These are phyloP conservation scores for Phytophthora foliorum DNA, from an alignment of 352 stramenopile genomes.

Conservation along the genomic window DNA sequence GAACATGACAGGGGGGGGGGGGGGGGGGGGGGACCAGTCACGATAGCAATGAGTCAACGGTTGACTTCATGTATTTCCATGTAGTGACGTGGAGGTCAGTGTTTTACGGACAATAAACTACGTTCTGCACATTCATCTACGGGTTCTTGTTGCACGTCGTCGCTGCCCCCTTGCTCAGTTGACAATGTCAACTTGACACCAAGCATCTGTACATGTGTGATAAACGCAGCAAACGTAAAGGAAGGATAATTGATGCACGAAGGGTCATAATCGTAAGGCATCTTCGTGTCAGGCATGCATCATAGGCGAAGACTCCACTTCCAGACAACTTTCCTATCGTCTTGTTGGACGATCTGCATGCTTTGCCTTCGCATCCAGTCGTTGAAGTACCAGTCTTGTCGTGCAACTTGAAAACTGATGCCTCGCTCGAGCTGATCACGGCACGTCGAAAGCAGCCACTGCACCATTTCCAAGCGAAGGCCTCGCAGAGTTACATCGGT, in stretches of 20 bases:
- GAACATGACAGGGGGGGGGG: too few relatives aligned
- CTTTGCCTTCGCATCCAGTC: slow-evolving; percentile 26
- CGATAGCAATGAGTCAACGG: too few relatives aligned
- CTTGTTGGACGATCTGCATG: slow-evolving; percentile 18
- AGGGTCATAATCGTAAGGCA: neutral
- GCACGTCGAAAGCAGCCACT: slow-evolving; percentile 26
- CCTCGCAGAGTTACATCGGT: slow-evolving; percentile 13
- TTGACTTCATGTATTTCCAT: too few relatives aligned
- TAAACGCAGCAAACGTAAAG: neutral
- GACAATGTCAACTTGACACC: neutral
- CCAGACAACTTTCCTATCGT: slow-evolving; percentile 14
- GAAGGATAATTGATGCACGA: neutral
- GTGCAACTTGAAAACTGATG: slow-evolving; percentile 22
- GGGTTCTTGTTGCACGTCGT: neutral
- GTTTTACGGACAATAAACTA: neutral
- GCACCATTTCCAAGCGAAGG: slow-evolving; percentile 21
- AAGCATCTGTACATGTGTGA: neutral
- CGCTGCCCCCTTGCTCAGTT: neutral
- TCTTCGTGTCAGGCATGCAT: too few relatives aligned
- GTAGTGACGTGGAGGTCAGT: too few relatives aligned
- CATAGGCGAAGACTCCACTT: slow-evolving; percentile 14
- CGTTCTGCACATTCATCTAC: neutral
- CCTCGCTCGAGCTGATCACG: slow-evolving; percentile 10
- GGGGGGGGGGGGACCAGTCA: too few relatives aligned
- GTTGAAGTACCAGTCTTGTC: slow-evolving; percentile 30